Base-by-base conservation (phyloP, 2,329 filamentous ascomycete genomes). In the Aspergillus sp. region DNA sequence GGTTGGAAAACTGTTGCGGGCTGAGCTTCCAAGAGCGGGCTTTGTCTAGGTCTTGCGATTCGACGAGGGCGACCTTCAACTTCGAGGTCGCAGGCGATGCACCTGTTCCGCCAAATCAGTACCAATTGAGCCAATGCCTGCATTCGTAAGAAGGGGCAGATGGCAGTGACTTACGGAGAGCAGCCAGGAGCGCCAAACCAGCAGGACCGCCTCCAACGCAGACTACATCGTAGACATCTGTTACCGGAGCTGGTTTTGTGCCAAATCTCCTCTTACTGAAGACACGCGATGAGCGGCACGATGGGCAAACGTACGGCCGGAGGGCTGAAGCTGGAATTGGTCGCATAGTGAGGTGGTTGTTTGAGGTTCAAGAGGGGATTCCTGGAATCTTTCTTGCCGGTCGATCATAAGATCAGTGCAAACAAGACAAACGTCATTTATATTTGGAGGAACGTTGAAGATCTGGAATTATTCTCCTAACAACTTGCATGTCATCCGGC, bases 131-230 rank as follows among this genome's bases (percentile, higher is more conserved):
- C 19, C n/a, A 44, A 34, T 52, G 39, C 22, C 46, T 12, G 20
- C 17, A 17, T 12, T 30, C 27, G 19, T 12, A 19, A 2, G 5
- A 20, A 1, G 12, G 37, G n/a, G 9, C 39, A 37, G 22, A 34
- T 49, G 24, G 15, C 33, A 44, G 33, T 51, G 41, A 73, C 82
- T 66, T 82, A 93, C 90, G 87, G 44, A 95, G 81, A 65, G 90
- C 89, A 59, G 89, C 85, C 56, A 93, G 78, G 33, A 96, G 83
- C 68, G 91, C 96, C 57, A 99, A 81, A 55, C 93, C 93, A 45
- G 92, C 92, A 22, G 93, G 92, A 5, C 93, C 92, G 61, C 92
- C 93, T 60, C 92, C 92, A 54, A 96, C 89, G 68, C 91, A 95
- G 61, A 96, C 91, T 33, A 96, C 89, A 83, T 96, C 92, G 79